Evolutionary conservation across 2,329 filamentous ascomycete genomes (phyloP).

Genomic region (Trichoderma sp.): DNA sequence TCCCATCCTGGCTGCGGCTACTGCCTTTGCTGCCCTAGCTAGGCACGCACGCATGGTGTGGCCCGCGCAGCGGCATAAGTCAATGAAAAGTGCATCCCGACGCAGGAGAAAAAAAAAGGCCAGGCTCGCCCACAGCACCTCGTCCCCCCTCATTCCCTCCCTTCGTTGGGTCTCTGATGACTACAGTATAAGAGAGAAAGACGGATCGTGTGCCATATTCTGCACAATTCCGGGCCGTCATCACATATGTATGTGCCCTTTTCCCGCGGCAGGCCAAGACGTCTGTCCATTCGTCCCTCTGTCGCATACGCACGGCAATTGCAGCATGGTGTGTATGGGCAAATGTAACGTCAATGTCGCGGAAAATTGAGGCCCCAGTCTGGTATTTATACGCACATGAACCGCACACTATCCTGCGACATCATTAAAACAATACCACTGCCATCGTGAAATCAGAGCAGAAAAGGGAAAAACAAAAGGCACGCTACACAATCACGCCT

Average conservation of each 20-base stretch:
- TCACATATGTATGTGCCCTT: slow-evolving; percentile 28
- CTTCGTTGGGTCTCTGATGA: slow-evolving; percentile 23
- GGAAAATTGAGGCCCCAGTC: slow-evolving; percentile 30
- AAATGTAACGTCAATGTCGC: slow-evolving; percentile 37
- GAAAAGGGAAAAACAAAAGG: neutral
- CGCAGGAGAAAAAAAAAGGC: slow-evolving; percentile 13
- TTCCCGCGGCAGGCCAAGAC: slow-evolving; percentile 28
- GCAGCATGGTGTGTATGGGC: slow-evolving; percentile 30
- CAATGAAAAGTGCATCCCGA: slow-evolving; percentile 16
- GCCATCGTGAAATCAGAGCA: neutral
- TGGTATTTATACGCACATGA: slow-evolving; percentile 30
- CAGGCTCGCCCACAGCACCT: slow-evolving; percentile 20
- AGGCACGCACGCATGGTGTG: slow-evolving; percentile 1
- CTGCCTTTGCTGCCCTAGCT: slow-evolving; percentile 16
- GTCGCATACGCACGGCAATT: slow-evolving; percentile 30
- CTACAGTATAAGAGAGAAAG: slow-evolving; percentile 6
- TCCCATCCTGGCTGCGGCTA: slow-evolving; percentile 18
- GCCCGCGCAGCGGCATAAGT: slow-evolving; percentile 15
- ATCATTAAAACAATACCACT: slow-evolving; percentile 21
- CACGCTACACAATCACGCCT: slow-evolving; percentile 10
- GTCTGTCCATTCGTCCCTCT: slow-evolving; percentile 28
- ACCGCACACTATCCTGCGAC: slow-evolving; percentile 26
- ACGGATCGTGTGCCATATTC: slow-evolving; percentile 26
- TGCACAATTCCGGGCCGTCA: slow-evolving; percentile 23
- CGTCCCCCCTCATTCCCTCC: slow-evolving; percentile 18